phyloP scores from a whole-genome alignment of 192 early-diverging fungal species.

The Backusella circina region DNA sequence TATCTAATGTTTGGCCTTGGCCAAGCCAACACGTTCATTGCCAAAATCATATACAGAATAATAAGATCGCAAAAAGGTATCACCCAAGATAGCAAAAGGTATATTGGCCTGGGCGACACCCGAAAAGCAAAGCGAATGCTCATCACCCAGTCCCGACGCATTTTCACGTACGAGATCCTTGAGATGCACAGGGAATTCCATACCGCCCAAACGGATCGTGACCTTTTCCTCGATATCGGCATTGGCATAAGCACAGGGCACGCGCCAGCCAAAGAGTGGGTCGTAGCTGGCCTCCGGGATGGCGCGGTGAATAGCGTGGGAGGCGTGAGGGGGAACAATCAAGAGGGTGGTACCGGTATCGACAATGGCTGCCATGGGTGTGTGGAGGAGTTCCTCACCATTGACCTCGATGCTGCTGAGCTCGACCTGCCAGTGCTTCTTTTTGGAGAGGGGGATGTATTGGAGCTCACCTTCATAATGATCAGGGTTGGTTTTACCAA shows the following conservation, averaged over 20 bases:
- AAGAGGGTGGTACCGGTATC: conserved; percentile 57
- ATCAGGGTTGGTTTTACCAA: conserved; percentile 51
- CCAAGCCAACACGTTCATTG: conserved; percentile 43
- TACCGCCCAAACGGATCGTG: conserved; percentile 24
- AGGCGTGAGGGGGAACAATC: conserved; percentile 37
- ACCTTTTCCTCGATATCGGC: neutral
- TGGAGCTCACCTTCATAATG: conserved; percentile 51
- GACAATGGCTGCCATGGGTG: conserved; percentile 32
- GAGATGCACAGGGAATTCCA: conserved; percentile 25
- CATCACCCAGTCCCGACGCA: neutral
- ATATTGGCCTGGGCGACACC: conserved; percentile 24
- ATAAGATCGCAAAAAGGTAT: conserved; percentile 45
- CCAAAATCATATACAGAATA: conserved; percentile 50
- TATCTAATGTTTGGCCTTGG: conserved; percentile 14
- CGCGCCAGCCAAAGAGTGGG: conserved; percentile 31
- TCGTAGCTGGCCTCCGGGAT: conserved; percentile 36
- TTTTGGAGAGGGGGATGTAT: conserved; percentile 49
- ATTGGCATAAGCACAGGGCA: conserved; percentile 34
- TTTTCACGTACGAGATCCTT: conserved; percentile 32
- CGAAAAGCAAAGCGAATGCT: conserved; percentile 17
- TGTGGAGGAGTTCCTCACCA: conserved; percentile 5
- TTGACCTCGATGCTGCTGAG: conserved; percentile 34
- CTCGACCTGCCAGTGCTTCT: conserved; percentile 56
- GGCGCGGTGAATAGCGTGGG: conserved; percentile 34
- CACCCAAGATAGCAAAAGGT: conserved; percentile 36